Base-by-base conservation (phyloP, 2,329 filamentous ascomycete species). In the Neonectria neomacrospora region DNA sequence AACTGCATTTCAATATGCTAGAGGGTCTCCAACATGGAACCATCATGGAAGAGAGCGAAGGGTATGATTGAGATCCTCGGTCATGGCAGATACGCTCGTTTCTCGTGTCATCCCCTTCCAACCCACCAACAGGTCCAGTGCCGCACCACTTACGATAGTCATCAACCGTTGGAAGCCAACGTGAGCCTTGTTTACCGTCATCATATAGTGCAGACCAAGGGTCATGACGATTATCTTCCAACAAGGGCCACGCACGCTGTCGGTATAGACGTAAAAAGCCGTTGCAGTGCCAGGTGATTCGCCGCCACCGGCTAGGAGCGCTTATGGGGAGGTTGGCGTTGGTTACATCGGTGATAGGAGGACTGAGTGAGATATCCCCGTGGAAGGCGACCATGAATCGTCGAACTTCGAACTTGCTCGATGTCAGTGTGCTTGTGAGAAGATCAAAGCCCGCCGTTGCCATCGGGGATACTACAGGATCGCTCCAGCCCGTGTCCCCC, bases 361-460 rank as follows among this genome's bases (percentile, higher is more conserved):
- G 41, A 10, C 53, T 61, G 3, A 10, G 16, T 6, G 32, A 20
- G 16, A 45, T 23, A n/a, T 51, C 53, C 20, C 20, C 22, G 4
- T 39, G 41, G 20, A 52, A 57, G 3, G n/a, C 18, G 12, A 32
- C 26, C 18, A 47, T 16, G 20, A 61, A 61, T 12, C 8, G 18
- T 23, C 16, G 8, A 12, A 61, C 51, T 8, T 52, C 28, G 18
- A 16, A 3, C 9, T 4, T 1, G 28, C 28, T 37, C 2, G 53
- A 61, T 16, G 16, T 16, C 10, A 57, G 53, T 28, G 20, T 34
- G 11, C 14, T 57, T 23, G 52, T 57, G 9, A 52, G 34, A 37
- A 61, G 58, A 28, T 52, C 45, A 52, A 61, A 61, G 2, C 58
- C 58, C 1, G 23, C 44, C 10, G 58, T 26, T 37, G 58, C 54